Base-by-base conservation (phyloP, 2,329 filamentous ascomycete genomes). In the Gnomoniopsis smithogilvyi region DNA sequence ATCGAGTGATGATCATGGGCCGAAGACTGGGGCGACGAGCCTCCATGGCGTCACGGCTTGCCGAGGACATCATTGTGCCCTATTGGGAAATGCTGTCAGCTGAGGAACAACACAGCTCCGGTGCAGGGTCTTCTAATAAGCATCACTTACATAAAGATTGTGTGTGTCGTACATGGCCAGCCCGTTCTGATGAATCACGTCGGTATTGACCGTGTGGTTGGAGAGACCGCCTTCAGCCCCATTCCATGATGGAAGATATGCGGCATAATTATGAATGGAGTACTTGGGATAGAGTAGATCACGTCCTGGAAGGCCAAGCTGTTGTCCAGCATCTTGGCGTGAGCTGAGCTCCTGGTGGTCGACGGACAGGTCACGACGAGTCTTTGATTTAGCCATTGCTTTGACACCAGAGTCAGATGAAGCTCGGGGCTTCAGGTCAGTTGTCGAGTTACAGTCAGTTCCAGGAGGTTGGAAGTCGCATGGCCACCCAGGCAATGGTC, bases 1-100 rank as follows among this genome's bases (percentile, higher is more conserved):
- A 89, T 24, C 90, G 85, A 0, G 89, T 91, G 64, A 94, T 90
- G 51, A 93, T 78, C 60, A 93, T 70, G 1, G 90, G 89, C 0
- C 90, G 83, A 6, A 85, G 73, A 1, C 71, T 70, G 0, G 90
- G 88, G 0, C 88, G 82, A 10, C 89, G 83, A 14, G 76, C 72
- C 7, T 85, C 71, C 88, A 93, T 90, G 1, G 90, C 86, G 14
- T 80, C 72, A 54, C 84, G 81, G 0, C 87, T 89, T 4, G 83
- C 76, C 19, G 78, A 73, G 1, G 86, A 88, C 89, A 92, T 93
- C 85, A 91, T 86, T 8, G 83, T 82, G 1, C 90, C 90, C 69
- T n/a, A n/a, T 90, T 92, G 1, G 92, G 4, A 21, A 22, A 19
- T 19, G 15, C 7, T 19, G 10, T 46, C 43, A 46, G 43, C 43